A percentile compares a stretch with the other conserved stretches of the same genome.
These are phyloP conservation scores for Hordeum vulgare DNA, from an alignment of 176 grass and related monocot genomes.

Conservation along the genomic window DNA sequence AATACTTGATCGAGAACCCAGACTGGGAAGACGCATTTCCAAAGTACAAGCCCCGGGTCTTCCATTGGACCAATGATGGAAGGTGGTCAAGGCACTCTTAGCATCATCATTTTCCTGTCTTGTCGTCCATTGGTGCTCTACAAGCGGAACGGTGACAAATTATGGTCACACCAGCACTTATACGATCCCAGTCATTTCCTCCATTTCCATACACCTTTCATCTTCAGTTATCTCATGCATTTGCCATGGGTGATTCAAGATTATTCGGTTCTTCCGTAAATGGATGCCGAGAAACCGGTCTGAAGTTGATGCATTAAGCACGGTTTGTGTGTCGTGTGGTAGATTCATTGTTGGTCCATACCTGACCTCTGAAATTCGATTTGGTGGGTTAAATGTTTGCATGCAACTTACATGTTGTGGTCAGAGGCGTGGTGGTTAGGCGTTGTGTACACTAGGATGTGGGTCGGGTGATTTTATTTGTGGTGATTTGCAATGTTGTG, in stretches of 20 bases:
- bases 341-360: background rate
- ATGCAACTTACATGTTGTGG: background rate
- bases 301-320: background rate
- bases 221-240: background rate
- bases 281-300: background rate
- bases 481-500: background rate
- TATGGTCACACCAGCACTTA: background rate
- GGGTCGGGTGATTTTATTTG: background rate
- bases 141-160: background rate
- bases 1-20: slow-evolving; percentile 67
- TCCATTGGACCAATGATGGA: slow-evolving; percentile 44
- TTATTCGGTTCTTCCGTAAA: background rate
- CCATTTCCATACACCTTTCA: background rate
- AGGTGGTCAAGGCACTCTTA: slow-evolving; percentile 52
- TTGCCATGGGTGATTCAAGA: background rate
- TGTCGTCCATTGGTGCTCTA: background rate
- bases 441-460: background rate
- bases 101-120: background rate
- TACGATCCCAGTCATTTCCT: background rate
- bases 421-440: background rate
- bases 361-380: background rate
- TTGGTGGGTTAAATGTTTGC: background rate
- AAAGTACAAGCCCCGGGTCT: slow-evolving; percentile 44
- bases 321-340: background rate
- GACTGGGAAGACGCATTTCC: slow-evolving; percentile 75